Evolutionary conservation across 495 filamentous ascomycete genomes (phyloP).

Genomic region (Tetracladium marchalianum): DNA sequence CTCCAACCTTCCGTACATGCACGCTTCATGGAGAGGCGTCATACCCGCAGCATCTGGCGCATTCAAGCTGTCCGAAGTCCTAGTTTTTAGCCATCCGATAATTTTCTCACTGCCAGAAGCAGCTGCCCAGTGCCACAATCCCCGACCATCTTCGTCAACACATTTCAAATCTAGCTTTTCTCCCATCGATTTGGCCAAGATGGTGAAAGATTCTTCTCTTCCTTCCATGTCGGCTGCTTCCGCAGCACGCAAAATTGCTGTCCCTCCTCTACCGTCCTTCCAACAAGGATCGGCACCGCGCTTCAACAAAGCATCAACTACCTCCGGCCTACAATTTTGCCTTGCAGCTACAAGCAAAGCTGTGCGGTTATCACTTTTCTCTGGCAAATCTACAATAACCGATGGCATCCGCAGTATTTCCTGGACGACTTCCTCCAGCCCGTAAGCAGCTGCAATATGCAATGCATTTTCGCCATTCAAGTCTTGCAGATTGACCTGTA

Average conservation of each 20-base stretch:
- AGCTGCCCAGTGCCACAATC: constrained; percentile 15
- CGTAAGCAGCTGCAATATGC: constrained; percentile 2
- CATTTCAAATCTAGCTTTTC: constrained; percentile 2
- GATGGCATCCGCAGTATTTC: constrained; percentile 4
- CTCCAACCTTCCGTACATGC: constrained; percentile 28
- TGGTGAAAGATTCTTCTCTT: neutral
- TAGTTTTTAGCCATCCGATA: constrained; percentile 6
- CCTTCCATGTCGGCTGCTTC: constrained; percentile 3
- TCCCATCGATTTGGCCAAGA: neutral
- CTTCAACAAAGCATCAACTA: neutral
- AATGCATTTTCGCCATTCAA: constrained; percentile 11
- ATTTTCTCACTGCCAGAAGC: constrained; percentile 6
- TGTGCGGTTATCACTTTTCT: constrained; percentile 4
- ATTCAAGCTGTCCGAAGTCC: constrained; percentile 11
- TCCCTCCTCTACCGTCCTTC: constrained; percentile 2
- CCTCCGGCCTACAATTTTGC: neutral
- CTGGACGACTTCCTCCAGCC: constrained; percentile 5
- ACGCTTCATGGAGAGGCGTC: constrained; percentile 28
- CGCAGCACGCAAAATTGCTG: constrained; percentile 7
- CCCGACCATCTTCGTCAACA: constrained; percentile 12
- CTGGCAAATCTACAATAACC: constrained; percentile 5
- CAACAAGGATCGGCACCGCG: constrained; percentile 5
- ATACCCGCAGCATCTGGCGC: constrained; percentile 13
- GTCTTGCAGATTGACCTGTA: constrained; percentile 11
- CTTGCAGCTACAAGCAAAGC: constrained; percentile 12